Conservation (phyloP, 192 early-diverging fungal species). For the Kappamyces sp. region DNA sequence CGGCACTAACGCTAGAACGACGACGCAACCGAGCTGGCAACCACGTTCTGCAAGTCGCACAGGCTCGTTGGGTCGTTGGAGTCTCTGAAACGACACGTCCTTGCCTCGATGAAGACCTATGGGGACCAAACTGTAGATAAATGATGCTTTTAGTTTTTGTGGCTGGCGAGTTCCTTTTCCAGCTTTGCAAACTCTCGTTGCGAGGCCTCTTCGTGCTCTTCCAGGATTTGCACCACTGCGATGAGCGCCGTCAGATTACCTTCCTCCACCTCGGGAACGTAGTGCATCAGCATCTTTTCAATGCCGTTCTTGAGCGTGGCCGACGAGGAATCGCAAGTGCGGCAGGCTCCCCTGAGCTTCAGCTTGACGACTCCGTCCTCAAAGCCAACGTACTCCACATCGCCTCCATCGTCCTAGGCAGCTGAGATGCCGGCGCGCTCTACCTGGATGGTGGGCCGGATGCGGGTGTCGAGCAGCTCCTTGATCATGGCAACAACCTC, state of each 20-base stretch:
- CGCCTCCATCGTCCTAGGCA: constrained; percentile 95
- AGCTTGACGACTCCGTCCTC: constrained; percentile 81
- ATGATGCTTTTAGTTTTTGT: constrained; percentile 1
- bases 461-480: constrained; percentile 91
- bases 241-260: neutral
- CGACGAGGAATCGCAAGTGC: constrained; percentile 82
- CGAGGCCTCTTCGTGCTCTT: constrained; percentile 73
- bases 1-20: constrained; percentile 15
- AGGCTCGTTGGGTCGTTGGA: constrained; percentile 17
- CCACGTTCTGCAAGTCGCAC: constrained; percentile 20
- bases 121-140: neutral
- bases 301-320: constrained; percentile 98
- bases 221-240: constrained; percentile 74
- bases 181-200: constrained; percentile 87
- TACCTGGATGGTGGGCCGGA: constrained; percentile 75
- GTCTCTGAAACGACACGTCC: constrained; percentile 23
- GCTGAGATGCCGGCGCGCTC: neutral
- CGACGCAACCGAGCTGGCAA: constrained; percentile 20
- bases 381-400: constrained; percentile 93
- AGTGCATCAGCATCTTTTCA: constrained; percentile 99
- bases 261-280: constrained; percentile 84
- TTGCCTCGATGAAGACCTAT: constrained; percentile 18
- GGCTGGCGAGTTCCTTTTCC: constrained; percentile 38
- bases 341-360: constrained; percentile 89
- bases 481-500: constrained; percentile 98